Evolutionary conservation across 169 alveolate genomes (phyloP).

Genomic region (Eimeria falciformis): DNA sequence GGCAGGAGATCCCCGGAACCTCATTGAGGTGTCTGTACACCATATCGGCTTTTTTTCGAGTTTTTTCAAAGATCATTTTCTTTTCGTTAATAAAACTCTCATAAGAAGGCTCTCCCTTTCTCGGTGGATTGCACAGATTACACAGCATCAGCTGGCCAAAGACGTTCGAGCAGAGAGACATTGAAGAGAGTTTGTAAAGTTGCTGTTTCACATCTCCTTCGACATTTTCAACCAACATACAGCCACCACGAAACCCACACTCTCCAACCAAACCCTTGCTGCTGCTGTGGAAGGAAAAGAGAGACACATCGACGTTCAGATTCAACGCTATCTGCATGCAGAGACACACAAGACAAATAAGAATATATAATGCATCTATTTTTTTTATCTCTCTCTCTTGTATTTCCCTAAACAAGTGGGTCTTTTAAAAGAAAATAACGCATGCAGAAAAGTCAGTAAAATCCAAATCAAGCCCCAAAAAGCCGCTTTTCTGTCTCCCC

Average conservation of each 20-base stretch:
- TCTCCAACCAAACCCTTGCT: conserved; percentile 92
- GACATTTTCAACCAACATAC: conserved; percentile 84
- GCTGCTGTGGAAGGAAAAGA: conserved; percentile 87
- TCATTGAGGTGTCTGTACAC: conserved; percentile 82
- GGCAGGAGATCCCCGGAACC: conserved; percentile 76
- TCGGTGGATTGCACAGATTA: conserved; percentile 87
- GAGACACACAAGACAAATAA: no score
- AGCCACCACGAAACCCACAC: conserved; percentile 94
- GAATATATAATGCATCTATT: conserved; percentile 62
- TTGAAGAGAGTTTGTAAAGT: conserved; percentile 87
- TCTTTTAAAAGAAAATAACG: no score
- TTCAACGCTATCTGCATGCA: conserved; percentile 44
- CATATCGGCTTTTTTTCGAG: conserved; percentile 83
- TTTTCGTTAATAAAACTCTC: conserved; percentile 84
- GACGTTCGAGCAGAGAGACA: conserved; percentile 88
- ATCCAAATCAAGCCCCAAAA: background rate
- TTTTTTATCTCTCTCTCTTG: no score
- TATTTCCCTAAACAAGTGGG: no score
- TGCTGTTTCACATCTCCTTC: conserved; percentile 84
- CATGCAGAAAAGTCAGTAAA: background rate
- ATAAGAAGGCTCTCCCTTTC: conserved; percentile 81
- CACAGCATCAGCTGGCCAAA: conserved; percentile 87
- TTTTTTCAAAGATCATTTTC: conserved; percentile 76
- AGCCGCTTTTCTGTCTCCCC: background rate
- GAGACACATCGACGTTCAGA: conserved; percentile 81